phyloP scores from a whole-genome alignment of 2,329 filamentous ascomycete species.

The Aspergillus luchuensis region DNA sequence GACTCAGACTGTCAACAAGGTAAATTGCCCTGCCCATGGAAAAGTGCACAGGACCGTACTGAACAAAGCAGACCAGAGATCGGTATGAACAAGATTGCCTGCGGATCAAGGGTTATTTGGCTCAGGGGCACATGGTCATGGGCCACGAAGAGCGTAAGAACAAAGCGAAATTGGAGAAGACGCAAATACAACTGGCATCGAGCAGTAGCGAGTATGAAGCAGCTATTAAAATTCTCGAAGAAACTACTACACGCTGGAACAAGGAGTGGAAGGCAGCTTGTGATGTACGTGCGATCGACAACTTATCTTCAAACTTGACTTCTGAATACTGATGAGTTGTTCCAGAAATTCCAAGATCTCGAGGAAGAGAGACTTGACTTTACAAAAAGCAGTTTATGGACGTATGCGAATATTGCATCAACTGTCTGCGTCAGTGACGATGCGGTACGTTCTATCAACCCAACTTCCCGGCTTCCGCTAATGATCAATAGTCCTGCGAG shows the following conservation, averaged over 20 bases:
- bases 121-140: conserved; percentile 99
- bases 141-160: conserved; percentile 98
- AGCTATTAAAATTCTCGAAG: conserved; percentile 89
- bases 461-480: conserved; percentile 8
- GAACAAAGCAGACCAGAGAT: conserved; percentile 69
- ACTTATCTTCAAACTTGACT: neutral
- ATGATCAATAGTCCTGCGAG: conserved; percentile 69
- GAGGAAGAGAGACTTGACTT: conserved; percentile 97
- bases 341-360: conserved; percentile 92
- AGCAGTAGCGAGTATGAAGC: conserved; percentile 93
- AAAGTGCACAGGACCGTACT: conserved; percentile 12
- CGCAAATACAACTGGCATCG: conserved; percentile 87
- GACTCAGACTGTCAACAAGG: conserved; percentile 88
- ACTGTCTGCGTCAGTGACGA: conserved; percentile 98
- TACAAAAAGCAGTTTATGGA: conserved; percentile 96
- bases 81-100: conserved; percentile 96
- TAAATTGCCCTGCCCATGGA: conserved; percentile 39
- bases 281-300: conserved; percentile 55
- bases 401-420: conserved; percentile 94
- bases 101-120: conserved; percentile 97
- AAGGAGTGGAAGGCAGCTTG: conserved; percentile 97
- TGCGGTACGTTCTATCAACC: conserved; percentile 51
- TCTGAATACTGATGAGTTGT: conserved; percentile 23
- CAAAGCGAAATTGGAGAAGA: conserved; percentile 98
- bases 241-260: conserved; percentile 95